These are phyloP conservation scores for Saccharomycopsis synnaedendra DNA, from an alignment of 805 yeast species.

Conservation along the genomic window DNA sequence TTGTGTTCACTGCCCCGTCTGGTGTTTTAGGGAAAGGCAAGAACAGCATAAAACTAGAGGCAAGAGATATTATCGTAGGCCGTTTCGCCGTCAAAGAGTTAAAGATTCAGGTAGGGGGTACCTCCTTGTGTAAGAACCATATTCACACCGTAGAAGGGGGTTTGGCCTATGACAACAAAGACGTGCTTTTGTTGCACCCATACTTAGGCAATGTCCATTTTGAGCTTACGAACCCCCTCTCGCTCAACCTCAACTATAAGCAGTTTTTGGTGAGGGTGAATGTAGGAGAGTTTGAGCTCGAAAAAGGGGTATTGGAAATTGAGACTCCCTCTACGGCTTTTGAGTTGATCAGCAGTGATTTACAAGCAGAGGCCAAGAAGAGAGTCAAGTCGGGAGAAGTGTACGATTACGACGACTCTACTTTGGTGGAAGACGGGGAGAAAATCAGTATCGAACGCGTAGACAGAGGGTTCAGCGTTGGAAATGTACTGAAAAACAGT, in stretches of 20 bases:
- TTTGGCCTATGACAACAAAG: slow-evolving; percentile 11
- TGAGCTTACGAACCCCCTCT: slow-evolving; percentile 21
- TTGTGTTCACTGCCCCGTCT: slow-evolving; percentile 4
- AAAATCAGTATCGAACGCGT: neutral
- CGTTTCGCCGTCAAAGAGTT: slow-evolving; percentile 17
- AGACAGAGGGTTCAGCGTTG: slow-evolving; percentile 3
- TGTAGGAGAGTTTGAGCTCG: slow-evolving; percentile 24
- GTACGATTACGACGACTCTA: slow-evolving; percentile 13
- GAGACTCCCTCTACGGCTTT: slow-evolving; percentile 4
- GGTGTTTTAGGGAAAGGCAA: slow-evolving; percentile 6
- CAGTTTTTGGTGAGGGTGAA: slow-evolving; percentile 21
- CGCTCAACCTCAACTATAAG: slow-evolving; percentile 23
- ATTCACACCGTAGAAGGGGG: slow-evolving; percentile 1
- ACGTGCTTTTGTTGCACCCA: slow-evolving; percentile 13
- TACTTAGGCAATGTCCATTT: slow-evolving; percentile 14
- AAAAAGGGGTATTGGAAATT: slow-evolving; percentile 20
- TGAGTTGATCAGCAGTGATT: slow-evolving; percentile 8
- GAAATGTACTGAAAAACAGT: slow-evolving; percentile 5
- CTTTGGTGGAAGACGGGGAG: slow-evolving; percentile 2
- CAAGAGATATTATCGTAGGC: slow-evolving; percentile 19
- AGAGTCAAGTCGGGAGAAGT: neutral
- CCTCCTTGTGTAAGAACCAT: slow-evolving; percentile 17
- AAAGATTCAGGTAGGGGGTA: slow-evolving; percentile 18
- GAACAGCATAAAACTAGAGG: slow-evolving; percentile 6
- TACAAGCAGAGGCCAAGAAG: slow-evolving; percentile 8